These are phyloP conservation scores for Fusarium sarcochroum DNA, from an alignment of 2,329 filamentous ascomycete species.

Conservation along the genomic window DNA sequence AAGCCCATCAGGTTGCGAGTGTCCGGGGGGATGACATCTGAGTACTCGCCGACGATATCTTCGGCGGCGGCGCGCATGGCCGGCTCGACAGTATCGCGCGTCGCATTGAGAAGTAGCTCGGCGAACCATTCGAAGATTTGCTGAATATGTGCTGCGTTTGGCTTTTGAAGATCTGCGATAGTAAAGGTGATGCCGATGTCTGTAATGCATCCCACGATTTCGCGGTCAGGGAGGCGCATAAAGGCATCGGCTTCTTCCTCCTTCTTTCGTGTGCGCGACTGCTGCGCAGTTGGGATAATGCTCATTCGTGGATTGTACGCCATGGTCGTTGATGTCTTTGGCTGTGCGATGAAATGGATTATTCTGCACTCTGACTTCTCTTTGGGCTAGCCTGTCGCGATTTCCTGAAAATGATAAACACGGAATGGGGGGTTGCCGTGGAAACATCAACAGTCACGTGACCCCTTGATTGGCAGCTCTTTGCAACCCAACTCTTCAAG, in stretches of 20 bases:
- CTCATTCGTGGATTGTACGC: conserved; percentile 73
- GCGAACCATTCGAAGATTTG: conserved; percentile 99
- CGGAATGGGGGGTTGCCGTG: conserved; percentile 41
- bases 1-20: conserved; percentile 97
- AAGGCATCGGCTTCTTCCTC: conserved; percentile 72
- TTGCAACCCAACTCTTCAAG: not conserved
- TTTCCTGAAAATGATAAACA: conserved; percentile 42
- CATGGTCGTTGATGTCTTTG: conserved; percentile 57
- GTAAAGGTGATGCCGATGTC: conserved; percentile 95
- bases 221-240: conserved; percentile 74
- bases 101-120: conserved; percentile 92
- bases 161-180: conserved; percentile 89
- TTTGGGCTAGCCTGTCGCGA: conserved; percentile 24
- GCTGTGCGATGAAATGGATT: not conserved
- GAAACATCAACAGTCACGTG: conserved; percentile 47
- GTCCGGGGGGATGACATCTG: conserved; percentile 87
- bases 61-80: conserved; percentile 94
- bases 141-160: conserved; percentile 93
- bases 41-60: conserved; percentile 85
- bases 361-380: conserved; percentile 14
- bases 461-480: not conserved
- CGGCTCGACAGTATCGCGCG: conserved; percentile 92
- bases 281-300: conserved; percentile 68
- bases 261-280: conserved; percentile 68
- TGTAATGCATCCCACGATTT: conserved; percentile 97